A percentile compares a stretch with the other conserved stretches of the same genome.
phyloP scores from a whole-genome alignment of 2,329 filamentous ascomycete species.

The Aureobasidium sp. region DNA sequence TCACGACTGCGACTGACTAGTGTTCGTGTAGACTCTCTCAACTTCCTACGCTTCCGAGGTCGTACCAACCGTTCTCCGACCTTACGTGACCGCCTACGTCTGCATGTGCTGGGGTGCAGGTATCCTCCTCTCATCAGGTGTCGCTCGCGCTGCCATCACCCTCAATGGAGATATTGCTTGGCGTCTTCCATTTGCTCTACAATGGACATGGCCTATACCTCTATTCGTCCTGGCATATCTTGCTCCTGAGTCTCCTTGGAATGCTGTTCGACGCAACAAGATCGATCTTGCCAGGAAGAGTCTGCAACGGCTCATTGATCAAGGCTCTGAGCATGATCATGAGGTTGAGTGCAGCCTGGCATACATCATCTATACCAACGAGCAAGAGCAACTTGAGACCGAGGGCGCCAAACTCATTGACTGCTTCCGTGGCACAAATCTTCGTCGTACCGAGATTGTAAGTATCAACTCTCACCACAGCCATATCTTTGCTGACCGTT shows the following conservation, averaged over 20 bases:
- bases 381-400: conserved; percentile 4
- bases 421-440: conserved; percentile 37
- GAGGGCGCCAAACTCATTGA: conserved; percentile 35
- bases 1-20: conserved; percentile 36
- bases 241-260: conserved; percentile 32
- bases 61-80: conserved; percentile 51
- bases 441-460: conserved; percentile 38
- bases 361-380: conserved; percentile 24
- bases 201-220: conserved; percentile 34
- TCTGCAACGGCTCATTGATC: neutral
- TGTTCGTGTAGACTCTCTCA: conserved; percentile 15
- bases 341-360: conserved; percentile 14
- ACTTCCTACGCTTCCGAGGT: conserved; percentile 62
- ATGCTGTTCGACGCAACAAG: conserved; percentile 31
- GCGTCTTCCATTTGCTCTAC: conserved; percentile 38
- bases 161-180: conserved; percentile 30
- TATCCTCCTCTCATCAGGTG: conserved; percentile 46
- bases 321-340: neutral
- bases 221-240: conserved; percentile 32
- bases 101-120: conserved; percentile 58
- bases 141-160: conserved; percentile 27
- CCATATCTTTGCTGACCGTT: neutral
- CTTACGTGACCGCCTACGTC: conserved; percentile 52
- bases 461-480: conserved; percentile 12
- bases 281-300: conserved; percentile 20